phyloP scores from a whole-genome alignment of 176 grass and related monocot species.

The Saccharum spontaneum region DNA sequence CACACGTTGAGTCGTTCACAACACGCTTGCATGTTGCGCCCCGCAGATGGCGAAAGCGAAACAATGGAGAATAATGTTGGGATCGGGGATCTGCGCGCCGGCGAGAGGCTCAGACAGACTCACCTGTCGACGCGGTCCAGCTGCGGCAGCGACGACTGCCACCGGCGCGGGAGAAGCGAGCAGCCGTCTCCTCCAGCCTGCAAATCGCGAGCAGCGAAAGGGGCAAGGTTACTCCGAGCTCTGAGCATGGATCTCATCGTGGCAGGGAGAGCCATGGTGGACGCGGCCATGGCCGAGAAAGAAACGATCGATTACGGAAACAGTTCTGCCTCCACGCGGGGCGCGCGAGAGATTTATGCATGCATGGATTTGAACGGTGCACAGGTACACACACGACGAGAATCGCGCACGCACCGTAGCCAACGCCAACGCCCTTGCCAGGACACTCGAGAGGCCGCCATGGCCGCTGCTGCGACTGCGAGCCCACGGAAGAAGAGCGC shows the following conservation, averaged over 20 bases:
- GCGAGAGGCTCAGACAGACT: not conserved
- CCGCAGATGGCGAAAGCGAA: not conserved
- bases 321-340: not conserved
- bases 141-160: slow-evolving; percentile 51
- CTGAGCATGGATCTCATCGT: not conserved
- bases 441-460: not conserved
- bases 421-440: not conserved
- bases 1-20: not conserved
- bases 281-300: not conserved
- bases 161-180: slow-evolving; percentile 19
- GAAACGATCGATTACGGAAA: not conserved
- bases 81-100: not conserved
- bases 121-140: slow-evolving; percentile 28
- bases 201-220: not conserved
- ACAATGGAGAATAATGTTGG: not conserved
- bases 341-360: not conserved
- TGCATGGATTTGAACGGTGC: slow-evolving; percentile 6
- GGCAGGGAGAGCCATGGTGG: slow-evolving; percentile 11
- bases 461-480: not conserved
- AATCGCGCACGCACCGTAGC: slow-evolving; percentile 44
- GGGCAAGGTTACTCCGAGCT: not conserved
- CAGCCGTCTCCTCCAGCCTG: slow-evolving; percentile 35
- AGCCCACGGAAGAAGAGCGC: slow-evolving; percentile 21
- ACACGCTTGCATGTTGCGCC: not conserved
- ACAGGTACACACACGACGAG: not conserved